These are phyloP conservation scores for Fragaria vesca DNA, from an alignment of 306 rosid genomes.

Conservation along the genomic window DNA sequence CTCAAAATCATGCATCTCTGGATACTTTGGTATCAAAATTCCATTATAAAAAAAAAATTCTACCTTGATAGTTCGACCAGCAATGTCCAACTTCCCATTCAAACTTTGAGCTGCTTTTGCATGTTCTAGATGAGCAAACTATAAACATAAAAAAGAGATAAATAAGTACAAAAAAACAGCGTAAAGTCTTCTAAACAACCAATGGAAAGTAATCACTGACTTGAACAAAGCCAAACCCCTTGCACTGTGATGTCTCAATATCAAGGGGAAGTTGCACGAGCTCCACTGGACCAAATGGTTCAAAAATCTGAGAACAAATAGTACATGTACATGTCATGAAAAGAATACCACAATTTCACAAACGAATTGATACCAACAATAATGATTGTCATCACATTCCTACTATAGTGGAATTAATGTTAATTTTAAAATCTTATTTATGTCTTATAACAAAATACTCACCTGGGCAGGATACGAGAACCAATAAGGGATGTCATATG, in stretches of 20 bases:
- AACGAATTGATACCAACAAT: not conserved
- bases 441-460: not conserved
- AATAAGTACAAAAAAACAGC: not conserved
- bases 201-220: constrained; percentile 45
- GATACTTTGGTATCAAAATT: constrained; percentile 13
- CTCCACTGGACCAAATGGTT: constrained; percentile 96
- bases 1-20: not conserved
- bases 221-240: constrained; percentile 98
- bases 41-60: not conserved
- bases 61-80: constrained; percentile 94
- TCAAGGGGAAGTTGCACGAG: constrained; percentile 93
- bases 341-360: constrained; percentile 7
- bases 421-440: too few relatives aligned
- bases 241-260: constrained; percentile 96
- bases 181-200: constrained; percentile 16
- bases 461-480: not conserved
- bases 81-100: constrained; percentile 93
- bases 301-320: constrained; percentile 70
- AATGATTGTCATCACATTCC: not conserved
- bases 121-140: constrained; percentile 97
- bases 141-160: constrained; percentile 28
- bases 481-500: not conserved
- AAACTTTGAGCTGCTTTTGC: constrained; percentile 97
- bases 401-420: not conserved
- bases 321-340: constrained; percentile 18